phyloP scores from a whole-genome alignment of 768 basidiomycete genomes.

The Phlegmacium glaucopus region DNA sequence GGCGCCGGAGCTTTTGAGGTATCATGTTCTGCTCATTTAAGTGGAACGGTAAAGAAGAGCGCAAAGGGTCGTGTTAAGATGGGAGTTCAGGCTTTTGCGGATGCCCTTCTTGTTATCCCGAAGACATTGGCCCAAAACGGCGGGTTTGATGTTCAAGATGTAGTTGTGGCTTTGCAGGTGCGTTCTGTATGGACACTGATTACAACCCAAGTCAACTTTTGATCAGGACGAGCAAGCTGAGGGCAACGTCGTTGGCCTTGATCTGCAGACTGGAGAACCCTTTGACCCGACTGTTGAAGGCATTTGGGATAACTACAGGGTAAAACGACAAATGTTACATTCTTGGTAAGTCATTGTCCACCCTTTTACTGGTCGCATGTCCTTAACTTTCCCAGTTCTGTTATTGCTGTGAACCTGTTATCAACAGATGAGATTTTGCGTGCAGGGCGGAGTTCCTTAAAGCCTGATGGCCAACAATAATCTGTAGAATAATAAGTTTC shows the following conservation, averaged over 20 bases:
- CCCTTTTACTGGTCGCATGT: background rate
- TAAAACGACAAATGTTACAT: slow-evolving; percentile 98
- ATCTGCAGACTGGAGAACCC: slow-evolving; percentile 91
- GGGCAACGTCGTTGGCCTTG: slow-evolving; percentile 88
- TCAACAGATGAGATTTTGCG: slow-evolving; percentile 96
- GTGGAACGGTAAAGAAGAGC: slow-evolving; percentile 71
- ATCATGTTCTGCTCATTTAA: slow-evolving; percentile 82
- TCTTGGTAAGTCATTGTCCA: slow-evolving; percentile 77
- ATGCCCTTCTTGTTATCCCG: slow-evolving; percentile 90
- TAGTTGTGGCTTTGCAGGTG: slow-evolving; percentile 87
- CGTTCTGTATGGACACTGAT: slow-evolving; percentile 2
- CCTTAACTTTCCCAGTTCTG: slow-evolving; percentile 55
- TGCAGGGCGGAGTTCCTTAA: slow-evolving; percentile 84
- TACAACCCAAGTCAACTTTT: background rate
- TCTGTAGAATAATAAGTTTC: slow-evolving; percentile 1
- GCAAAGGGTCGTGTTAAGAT: slow-evolving; percentile 96
- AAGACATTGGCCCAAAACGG: slow-evolving; percentile 96
- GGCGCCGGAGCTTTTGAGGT: slow-evolving; percentile 99
- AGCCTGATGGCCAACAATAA: slow-evolving; percentile 66
- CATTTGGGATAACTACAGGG: slow-evolving; percentile 98
- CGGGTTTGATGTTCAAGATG: slow-evolving; percentile 96
- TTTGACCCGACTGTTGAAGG: slow-evolving; percentile 95
- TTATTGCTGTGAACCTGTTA: slow-evolving; percentile 92
- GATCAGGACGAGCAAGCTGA: slow-evolving; percentile 88
- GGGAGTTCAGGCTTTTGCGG: slow-evolving; percentile 96